Base-by-base conservation (phyloP, 2,329 filamentous ascomycete genomes). In the Exserohilum turcica region DNA sequence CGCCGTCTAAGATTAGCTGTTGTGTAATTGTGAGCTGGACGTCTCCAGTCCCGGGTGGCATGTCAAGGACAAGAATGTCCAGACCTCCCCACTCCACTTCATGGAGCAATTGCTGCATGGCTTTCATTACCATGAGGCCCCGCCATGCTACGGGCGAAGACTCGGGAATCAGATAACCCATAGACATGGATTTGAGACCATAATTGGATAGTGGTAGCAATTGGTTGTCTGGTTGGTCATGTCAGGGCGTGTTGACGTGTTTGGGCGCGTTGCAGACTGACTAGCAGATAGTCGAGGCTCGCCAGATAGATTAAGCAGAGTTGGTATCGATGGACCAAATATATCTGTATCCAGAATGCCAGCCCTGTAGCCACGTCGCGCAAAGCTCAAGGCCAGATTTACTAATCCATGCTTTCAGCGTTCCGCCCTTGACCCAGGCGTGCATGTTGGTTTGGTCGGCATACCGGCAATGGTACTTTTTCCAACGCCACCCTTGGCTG, bases 1-100 rank as follows among this genome's bases (percentile, higher is more conserved):
- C 87, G 15, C 89, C 93, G 64, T 95, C 90, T 2, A 99, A 79
- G n/a, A 90, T 80, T 9, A 99, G 82, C 76, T 97, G 93, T 74
- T 99, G 94, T 13, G 91, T 93, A 56, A 99, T 94, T n/a, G 91
- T 97, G 61, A 99, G 81, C 71, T 99, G 94, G 0, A 93, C 93
- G 68, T 99, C 94, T 19, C 94, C 94, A 0, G 94, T 99, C 2
- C 94, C 94, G 0, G 94, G 94, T 0, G 94, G 94, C 43, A 99
- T 77, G 72, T 99, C 94, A 2, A 99, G 79, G 3, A 99, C 88
- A 0, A 99, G 80, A 2, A 97, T 78, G 71, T 99, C 94, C 2
- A 99, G 79, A 10, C 87, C 87, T 12, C 88, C 91, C 94, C 94
- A 99, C 47, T 94, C 89, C 0, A 99, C 94, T 63, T 96, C 91